Evolutionary conservation across 2,329 filamentous ascomycete species (phyloP).

Genomic region (Talaromyces amestolkiae): DNA sequence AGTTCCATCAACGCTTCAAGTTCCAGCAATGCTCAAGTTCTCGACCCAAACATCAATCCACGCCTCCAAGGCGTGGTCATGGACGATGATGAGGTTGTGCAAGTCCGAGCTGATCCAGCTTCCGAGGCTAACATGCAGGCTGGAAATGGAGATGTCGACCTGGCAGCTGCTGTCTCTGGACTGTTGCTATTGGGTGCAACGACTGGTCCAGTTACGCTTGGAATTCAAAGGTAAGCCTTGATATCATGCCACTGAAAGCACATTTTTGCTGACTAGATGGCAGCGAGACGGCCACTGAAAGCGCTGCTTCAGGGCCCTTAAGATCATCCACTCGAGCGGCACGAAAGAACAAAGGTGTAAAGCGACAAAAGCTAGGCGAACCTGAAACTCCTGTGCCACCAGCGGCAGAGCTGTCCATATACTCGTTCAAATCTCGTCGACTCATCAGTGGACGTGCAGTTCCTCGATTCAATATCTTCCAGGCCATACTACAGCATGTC

Average conservation of each 20-base stretch:
- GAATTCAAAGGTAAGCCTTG: not conserved
- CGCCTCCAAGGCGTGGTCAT: not conserved
- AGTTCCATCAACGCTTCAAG: not conserved
- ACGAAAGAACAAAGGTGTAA: not conserved
- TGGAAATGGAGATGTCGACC: not conserved
- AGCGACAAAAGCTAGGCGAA: not conserved
- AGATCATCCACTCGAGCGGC: not conserved
- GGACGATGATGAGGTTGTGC: not conserved
- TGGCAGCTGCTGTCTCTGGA: constrained; percentile 2
- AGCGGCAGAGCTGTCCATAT: not conserved
- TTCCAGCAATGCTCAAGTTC: not conserved
- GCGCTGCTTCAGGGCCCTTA: not conserved
- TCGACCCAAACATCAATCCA: not conserved
- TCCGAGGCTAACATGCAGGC: not conserved
- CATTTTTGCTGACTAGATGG: not conserved
- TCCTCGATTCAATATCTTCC: constrained; percentile 17
- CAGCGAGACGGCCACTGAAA: not conserved
- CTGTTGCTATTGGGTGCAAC: constrained; percentile 1
- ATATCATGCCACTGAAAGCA: not conserved
- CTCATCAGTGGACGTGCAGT: not conserved
- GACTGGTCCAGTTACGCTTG: not conserved
- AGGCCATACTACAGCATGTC: constrained; percentile 26
- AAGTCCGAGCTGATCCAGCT: not conserved
- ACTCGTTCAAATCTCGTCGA: not conserved
- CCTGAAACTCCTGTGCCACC: not conserved